These are phyloP conservation scores for Vicia faba DNA, from an alignment of 306 rosid species.

Conservation along the genomic window DNA sequence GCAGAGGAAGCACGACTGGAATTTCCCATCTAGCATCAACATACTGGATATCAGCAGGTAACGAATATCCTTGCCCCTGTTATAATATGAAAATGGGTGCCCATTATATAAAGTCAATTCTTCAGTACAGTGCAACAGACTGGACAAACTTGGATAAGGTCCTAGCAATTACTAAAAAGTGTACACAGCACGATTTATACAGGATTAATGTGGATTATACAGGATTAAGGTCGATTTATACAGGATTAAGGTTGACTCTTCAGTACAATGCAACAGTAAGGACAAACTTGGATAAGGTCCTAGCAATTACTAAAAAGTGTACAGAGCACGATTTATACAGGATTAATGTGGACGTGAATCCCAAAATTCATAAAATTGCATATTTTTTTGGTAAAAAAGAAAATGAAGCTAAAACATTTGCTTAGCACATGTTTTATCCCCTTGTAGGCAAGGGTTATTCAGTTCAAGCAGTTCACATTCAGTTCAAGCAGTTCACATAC, in stretches of 20 bases:
- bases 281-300: slow-evolving; percentile 10
- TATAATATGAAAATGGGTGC: slow-evolving; percentile 28
- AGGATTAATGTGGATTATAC: slow-evolving; percentile 1
- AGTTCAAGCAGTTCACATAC: background rate
- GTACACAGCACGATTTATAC: background rate
- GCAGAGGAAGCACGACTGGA: slow-evolving; percentile 87
- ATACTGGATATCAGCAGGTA: slow-evolving; percentile 92
- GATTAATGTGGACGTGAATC: slow-evolving; percentile 19
- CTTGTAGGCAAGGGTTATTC: background rate
- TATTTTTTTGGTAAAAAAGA: background rate
- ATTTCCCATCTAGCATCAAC: slow-evolving; percentile 85
- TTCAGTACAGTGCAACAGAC: background rate
- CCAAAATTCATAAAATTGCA: slow-evolving; percentile 1
- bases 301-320: slow-evolving; percentile 13
- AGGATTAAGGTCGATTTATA: too few species aligned
- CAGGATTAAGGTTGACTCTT: slow-evolving; percentile 10
- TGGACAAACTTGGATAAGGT: slow-evolving; percentile 8
- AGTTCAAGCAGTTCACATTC: background rate
- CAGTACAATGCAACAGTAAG: background rate
- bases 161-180: slow-evolving; percentile 12
- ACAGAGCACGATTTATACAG: background rate
- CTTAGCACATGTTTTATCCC: background rate
- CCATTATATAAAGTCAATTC: slow-evolving; percentile 9
- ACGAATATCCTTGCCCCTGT: slow-evolving; percentile 93
- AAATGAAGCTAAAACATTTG: slow-evolving; percentile 2